A percentile compares a stretch with the other conserved stretches of the same genome.
Evolutionary conservation across 495 filamentous ascomycete genomes (phyloP).

Genomic region (Aspergillus avenaceus): DNA sequence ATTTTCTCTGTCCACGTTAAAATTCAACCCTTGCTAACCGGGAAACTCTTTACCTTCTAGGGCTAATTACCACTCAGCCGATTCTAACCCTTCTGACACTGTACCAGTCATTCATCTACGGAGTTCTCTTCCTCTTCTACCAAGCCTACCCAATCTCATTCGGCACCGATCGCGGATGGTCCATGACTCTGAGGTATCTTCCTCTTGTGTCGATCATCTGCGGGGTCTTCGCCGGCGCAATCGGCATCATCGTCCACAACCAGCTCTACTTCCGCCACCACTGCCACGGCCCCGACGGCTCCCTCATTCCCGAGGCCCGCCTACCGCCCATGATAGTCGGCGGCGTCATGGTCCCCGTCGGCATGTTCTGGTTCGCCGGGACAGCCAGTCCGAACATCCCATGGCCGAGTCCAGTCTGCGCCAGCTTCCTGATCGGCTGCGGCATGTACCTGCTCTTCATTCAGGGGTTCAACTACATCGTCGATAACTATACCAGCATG

Average conservation of each 20-base stretch:
- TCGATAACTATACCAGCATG: constrained; percentile 65
- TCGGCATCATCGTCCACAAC: constrained; percentile 36
- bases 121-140: constrained; percentile 7
- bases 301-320: constrained; percentile 38
- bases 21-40: too few relatives aligned
- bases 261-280: constrained; percentile 22
- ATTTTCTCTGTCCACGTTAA: too few relatives aligned
- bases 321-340: constrained; percentile 47
- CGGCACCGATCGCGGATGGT: constrained; percentile 1
- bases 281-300: constrained; percentile 24
- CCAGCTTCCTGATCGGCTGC: not conserved
- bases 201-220: constrained; percentile 16
- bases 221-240: constrained; percentile 38
- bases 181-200: not conserved
- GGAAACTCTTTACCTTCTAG: too few relatives aligned
- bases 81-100: constrained; percentile 3
- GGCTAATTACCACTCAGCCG: constrained; percentile 2
- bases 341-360: constrained; percentile 38
- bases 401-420: constrained; percentile 24
- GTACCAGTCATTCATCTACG: constrained; percentile 8
- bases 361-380: constrained; percentile 52
- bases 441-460: constrained; percentile 9
- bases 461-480: constrained; percentile 57
- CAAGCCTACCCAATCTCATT: constrained; percentile 2
- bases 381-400: constrained; percentile 26